Conservation (phyloP, 1,284 basidiomycete species). For the Taiwanofungus camphoratus region DNA sequence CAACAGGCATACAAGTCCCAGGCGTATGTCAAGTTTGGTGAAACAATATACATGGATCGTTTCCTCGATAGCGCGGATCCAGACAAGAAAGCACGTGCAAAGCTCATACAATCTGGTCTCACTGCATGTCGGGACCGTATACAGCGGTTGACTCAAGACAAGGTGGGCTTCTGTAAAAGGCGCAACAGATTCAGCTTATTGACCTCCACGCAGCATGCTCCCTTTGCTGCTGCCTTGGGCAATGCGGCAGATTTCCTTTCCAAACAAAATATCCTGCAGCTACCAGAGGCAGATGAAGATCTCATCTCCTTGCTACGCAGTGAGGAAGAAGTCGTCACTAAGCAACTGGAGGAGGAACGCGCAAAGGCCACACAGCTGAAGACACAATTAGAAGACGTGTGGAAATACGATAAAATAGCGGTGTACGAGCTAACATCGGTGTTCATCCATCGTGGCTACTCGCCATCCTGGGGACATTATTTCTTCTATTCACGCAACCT, state of each 20-base stretch:
- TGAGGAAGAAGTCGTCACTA: slow-evolving; percentile 49
- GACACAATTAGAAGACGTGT: slow-evolving; percentile 68
- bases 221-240: slow-evolving; percentile 48
- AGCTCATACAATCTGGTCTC: slow-evolving; percentile 64
- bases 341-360: slow-evolving; percentile 64
- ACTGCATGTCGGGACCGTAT: slow-evolving; percentile 59
- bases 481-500: slow-evolving; percentile 85
- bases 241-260: slow-evolving; percentile 51
- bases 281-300: slow-evolving; percentile 49
- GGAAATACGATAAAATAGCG: slow-evolving; percentile 63
- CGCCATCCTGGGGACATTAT: slow-evolving; percentile 82
- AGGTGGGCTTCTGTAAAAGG: slow-evolving; percentile 37
- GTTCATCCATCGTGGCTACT: slow-evolving; percentile 90
- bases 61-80: slow-evolving; percentile 78
- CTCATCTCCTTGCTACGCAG: slow-evolving; percentile 43
- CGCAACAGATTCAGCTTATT: neutral
- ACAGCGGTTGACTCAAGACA: slow-evolving; percentile 61
- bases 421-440: slow-evolving; percentile 93
- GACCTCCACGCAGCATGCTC: slow-evolving; percentile 40
- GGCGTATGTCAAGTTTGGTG: slow-evolving; percentile 87
- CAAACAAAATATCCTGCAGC: slow-evolving; percentile 33
- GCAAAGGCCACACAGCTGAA: slow-evolving; percentile 52
- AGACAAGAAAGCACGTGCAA: slow-evolving; percentile 65
- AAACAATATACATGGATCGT: slow-evolving; percentile 87
- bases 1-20: slow-evolving; percentile 93